Conservation (phyloP, 1,284 basidiomycete genomes). For the Paramarasmius palmivorus region DNA sequence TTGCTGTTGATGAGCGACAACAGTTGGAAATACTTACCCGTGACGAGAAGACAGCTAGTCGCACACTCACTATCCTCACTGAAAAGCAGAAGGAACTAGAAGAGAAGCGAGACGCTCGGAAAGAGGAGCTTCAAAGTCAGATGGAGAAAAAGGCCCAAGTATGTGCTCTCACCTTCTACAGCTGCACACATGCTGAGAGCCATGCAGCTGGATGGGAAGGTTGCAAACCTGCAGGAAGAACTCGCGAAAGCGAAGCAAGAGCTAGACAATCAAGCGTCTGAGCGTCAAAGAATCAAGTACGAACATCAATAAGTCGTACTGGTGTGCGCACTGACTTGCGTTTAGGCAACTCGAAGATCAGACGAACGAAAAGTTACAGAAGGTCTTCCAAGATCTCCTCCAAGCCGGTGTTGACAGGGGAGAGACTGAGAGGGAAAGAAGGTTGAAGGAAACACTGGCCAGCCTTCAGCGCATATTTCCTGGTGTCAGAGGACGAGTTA, state of each 20-base stretch:
- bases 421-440: constrained; percentile 84
- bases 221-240: constrained; percentile 52
- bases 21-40: constrained; percentile 80
- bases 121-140: constrained; percentile 59
- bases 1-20: constrained; percentile 88
- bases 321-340: constrained; percentile 5
- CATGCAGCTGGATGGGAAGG: constrained; percentile 63
- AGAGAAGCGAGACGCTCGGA: constrained; percentile 61
- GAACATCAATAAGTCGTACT: constrained; percentile 1
- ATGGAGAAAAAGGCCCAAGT: constrained; percentile 65
- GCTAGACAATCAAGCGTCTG: constrained; percentile 73
- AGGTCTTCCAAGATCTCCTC: constrained; percentile 82
- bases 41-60: constrained; percentile 76
- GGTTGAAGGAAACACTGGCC: constrained; percentile 83
- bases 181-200: not conserved
- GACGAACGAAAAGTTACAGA: constrained; percentile 87
- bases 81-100: constrained; percentile 70
- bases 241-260: constrained; percentile 65
- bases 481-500: constrained; percentile 88
- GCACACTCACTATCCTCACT: constrained; percentile 67
- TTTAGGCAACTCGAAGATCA: constrained; percentile 86
- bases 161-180: not conserved
- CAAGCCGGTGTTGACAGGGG: constrained; percentile 86
- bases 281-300: constrained; percentile 60
- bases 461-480: constrained; percentile 88